A percentile compares a stretch with the other conserved stretches of the same genome.
These are phyloP conservation scores for Wickerhamiella sorbophila DNA, from an alignment of 805 yeast genomes.

Conservation along the genomic window DNA sequence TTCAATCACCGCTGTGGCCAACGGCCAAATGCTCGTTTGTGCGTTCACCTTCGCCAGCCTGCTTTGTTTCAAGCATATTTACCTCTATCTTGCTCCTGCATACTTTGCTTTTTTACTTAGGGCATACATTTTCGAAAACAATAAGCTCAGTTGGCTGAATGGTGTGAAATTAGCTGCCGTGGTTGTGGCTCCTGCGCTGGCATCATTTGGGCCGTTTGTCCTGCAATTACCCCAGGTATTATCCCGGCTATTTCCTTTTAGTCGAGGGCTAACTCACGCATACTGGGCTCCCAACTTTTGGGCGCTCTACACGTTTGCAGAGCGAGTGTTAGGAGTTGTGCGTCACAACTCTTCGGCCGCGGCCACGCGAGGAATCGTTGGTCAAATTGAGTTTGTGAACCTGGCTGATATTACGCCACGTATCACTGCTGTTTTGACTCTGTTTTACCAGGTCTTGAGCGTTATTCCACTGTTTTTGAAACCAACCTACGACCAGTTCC, in stretches of 20 bases:
- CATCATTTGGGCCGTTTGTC: constrained; percentile 71
- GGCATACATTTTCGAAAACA: constrained; percentile 40
- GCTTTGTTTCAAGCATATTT: constrained; percentile 88
- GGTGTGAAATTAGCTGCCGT: constrained; percentile 52
- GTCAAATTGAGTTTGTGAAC: constrained; percentile 71
- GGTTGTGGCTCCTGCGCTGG: constrained; percentile 36
- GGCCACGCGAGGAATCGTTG: constrained; percentile 78
- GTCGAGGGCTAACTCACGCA: constrained; percentile 91
- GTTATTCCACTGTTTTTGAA: constrained; percentile 45
- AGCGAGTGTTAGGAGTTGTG: constrained; percentile 39
- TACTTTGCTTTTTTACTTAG: constrained; percentile 68
- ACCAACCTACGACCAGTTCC: constrained; percentile 64
- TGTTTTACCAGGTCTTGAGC: constrained; percentile 73
- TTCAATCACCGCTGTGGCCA: constrained; percentile 57
- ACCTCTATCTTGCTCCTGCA: constrained; percentile 86
- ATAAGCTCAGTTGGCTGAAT: constrained; percentile 41
- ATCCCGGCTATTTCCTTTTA: constrained; percentile 73
- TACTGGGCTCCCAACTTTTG: constrained; percentile 98
- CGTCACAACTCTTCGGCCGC: constrained; percentile 25
- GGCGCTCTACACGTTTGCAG: constrained; percentile 83
- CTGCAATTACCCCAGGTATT: constrained; percentile 52
- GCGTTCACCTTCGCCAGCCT: constrained; percentile 53
- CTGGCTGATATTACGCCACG: constrained; percentile 71
- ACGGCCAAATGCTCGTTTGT: constrained; percentile 40
- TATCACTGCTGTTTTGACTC: constrained; percentile 60